Base-by-base conservation (phyloP, 257 asterid genomes). In the Solanum peruvianum region DNA sequence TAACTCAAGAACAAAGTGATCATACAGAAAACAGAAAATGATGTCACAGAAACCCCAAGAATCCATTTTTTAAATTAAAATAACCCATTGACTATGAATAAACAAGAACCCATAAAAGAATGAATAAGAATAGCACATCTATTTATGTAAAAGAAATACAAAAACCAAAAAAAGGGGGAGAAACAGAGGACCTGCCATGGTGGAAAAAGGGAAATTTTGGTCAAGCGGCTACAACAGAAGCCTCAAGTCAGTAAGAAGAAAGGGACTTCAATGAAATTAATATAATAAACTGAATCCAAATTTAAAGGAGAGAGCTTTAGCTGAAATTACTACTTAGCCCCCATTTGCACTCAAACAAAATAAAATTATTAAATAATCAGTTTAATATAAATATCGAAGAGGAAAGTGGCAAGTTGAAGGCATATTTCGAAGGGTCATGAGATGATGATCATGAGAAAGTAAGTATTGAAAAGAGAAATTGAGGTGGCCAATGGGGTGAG, bases 131-230 rank as follows among this genome's bases (percentile, higher is more conserved):
- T 33, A 52, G 23, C 5, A 27, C 11, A 75, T 67, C 1, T 41
- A 41, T 29, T 70, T 12, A 86, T 27, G 67, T 29, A 49, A 80
- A 80, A 66, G 5, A 33, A 33, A 33, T 33, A 33, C 35, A 33
- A 33, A 4, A 33, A 3, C 5, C 3, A 33, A 49, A 47, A 80
- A 66, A 10, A 33, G 13, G 6, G 49, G 66, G n/a, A 7, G 29
- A 60, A 41, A 66, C 31, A 56, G 78, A 12, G 18, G 56, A 88
- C 90, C 87, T 86, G 86, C 3, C 90, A 88, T 86, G 87, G 49
- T 86, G 73, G 67, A 45, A 86, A 62, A 42, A 11, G 7, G 44
- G 37, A 39, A 64, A 10, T n/a, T 27, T 56, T 73, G 88, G 62
- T 42, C 72, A 49, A 77, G 42, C 58, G 70, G 70, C 29, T 64